These are phyloP conservation scores for Aspergillus viridinutans DNA, from an alignment of 2,329 filamentous ascomycete genomes.

Conservation along the genomic window DNA sequence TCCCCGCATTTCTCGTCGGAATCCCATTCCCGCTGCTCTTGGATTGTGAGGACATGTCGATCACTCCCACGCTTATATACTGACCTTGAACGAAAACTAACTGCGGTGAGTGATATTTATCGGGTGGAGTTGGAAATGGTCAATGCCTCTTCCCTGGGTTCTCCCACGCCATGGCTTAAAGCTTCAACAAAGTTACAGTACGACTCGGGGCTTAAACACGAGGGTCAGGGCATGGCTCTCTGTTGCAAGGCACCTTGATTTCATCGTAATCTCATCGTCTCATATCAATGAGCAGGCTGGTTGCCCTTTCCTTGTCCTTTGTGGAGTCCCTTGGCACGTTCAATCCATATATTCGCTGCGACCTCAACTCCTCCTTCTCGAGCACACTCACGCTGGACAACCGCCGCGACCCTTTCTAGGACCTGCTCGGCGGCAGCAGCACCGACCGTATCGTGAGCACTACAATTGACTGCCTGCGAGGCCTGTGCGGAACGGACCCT, in stretches of 20 bases:
- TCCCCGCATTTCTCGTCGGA: too few species aligned
- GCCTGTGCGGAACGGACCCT: constrained; percentile 19
- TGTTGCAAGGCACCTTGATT: not conserved
- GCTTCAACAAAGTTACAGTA: not conserved
- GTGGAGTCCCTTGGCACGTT: constrained; percentile 46
- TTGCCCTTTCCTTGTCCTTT: constrained; percentile 42
- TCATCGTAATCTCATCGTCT: not conserved
- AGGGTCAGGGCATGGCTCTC: not conserved
- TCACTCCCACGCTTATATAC: not conserved
- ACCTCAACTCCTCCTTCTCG: constrained; percentile 42
- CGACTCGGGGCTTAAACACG: not conserved
- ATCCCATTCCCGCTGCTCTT: too few species aligned
- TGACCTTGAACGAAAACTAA: not conserved
- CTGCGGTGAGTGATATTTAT: not conserved
- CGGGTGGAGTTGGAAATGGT: not conserved
- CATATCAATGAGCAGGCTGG: constrained; percentile 9
- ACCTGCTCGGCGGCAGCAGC: constrained; percentile 58
- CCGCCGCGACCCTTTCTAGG: constrained; percentile 55
- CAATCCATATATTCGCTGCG: constrained; percentile 50
- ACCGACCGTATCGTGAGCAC: constrained; percentile 32
- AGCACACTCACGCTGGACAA: constrained; percentile 55
- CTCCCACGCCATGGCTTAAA: not conserved
- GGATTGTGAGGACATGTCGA: not conserved
- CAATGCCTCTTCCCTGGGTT: not conserved
- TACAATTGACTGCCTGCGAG: not conserved